Conservation (phyloP, 176 grass and related monocot genomes). For the Luzula sylvatica region DNA sequence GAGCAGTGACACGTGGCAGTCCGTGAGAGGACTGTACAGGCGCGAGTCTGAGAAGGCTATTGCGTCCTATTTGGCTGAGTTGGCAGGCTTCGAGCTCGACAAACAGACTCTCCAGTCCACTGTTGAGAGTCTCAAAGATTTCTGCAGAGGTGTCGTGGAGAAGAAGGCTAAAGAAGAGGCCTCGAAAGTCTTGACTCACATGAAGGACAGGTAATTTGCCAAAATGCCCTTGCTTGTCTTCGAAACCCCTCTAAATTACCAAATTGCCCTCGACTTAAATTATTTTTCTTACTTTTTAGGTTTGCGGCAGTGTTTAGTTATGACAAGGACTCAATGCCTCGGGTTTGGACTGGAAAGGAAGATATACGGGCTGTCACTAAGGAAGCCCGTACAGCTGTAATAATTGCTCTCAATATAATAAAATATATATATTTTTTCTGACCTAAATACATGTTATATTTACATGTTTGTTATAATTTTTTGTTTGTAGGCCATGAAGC, state of each 20-base stretch:
- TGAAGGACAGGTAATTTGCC: conserved; percentile 82
- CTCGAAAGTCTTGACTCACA: conserved; percentile 56
- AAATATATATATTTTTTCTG: not conserved
- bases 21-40: conserved; percentile 52
- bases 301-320: conserved; percentile 65
- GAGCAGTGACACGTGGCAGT: conserved; percentile 48
- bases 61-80: conserved; percentile 33
- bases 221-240: not conserved
- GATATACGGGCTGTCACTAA: conserved; percentile 72
- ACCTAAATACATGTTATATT: conserved; percentile 5
- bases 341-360: conserved; percentile 71
- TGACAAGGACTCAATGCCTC: conserved; percentile 67
- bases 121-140: conserved; percentile 45
- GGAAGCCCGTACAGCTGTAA: conserved; percentile 58
- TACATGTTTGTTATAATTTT: not conserved
- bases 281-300: conserved; percentile 32
- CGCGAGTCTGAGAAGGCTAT: conserved; percentile 40
- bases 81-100: conserved; percentile 72
- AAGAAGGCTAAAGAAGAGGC: conserved; percentile 78
- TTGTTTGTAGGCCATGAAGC: conserved; percentile 72
- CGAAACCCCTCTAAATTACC: not conserved
- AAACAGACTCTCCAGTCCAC: conserved; percentile 30
- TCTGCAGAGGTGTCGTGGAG: conserved; percentile 51
- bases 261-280: not conserved
- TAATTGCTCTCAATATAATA: conserved; percentile 4